Percentiles rank a stretch among this genome's conserved stretches.
phyloP scores from a whole-genome alignment of 768 basidiomycete genomes.

The Pulveroboletus ravenelii region DNA sequence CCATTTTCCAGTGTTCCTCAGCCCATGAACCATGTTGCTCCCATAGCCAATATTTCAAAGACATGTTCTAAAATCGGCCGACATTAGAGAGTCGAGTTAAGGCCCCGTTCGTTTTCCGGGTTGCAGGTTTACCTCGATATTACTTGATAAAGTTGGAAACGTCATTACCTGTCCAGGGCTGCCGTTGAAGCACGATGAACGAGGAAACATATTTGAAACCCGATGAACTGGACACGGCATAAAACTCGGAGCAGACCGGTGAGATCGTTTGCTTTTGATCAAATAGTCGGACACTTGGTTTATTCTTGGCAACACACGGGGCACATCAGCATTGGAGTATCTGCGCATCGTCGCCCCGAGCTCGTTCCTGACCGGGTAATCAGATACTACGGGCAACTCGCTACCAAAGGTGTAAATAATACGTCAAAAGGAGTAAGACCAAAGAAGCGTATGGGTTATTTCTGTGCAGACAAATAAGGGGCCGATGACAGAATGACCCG shows the following conservation, averaged over 20 bases:
- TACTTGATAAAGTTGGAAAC: neutral
- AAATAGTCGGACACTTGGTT: neutral
- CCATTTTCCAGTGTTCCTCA: neutral
- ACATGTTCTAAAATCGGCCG: neutral
- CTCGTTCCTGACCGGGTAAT: neutral
- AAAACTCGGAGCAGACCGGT: too few species aligned
- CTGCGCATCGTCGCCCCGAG: neutral
- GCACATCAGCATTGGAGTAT: too few species aligned
- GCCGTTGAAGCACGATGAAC: neutral
- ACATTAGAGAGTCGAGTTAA: neutral
- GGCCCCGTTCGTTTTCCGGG: neutral
- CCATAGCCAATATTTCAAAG: too few species aligned
- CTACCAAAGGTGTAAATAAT: neutral
- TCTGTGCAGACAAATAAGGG: neutral
- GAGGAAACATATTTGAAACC: slow-evolving; percentile 3
- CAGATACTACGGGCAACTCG: neutral
- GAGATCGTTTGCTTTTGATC: too few species aligned
- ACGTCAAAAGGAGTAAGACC: neutral
- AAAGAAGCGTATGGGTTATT: too few species aligned
- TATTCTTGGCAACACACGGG: too few species aligned
- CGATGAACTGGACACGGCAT: neutral
- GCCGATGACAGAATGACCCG: neutral
- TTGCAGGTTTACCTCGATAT: neutral
- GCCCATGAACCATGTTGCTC: too few species aligned
- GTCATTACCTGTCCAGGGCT: neutral